phyloP scores from a whole-genome alignment of 2,329 filamentous ascomycete species.

The Arthrobotrys entomopaga region DNA sequence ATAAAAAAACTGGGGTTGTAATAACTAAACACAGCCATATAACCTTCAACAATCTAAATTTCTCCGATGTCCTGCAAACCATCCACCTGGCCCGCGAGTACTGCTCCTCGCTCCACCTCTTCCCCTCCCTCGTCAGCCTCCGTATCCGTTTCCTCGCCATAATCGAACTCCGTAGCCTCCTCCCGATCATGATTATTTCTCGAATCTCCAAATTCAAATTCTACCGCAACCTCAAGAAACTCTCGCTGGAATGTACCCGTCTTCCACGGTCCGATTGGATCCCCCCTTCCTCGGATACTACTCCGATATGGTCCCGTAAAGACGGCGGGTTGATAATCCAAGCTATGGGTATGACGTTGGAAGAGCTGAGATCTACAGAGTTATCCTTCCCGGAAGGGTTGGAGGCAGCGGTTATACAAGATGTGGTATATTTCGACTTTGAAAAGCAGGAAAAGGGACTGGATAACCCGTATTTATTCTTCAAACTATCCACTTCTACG shows the following conservation, averaged over 20 bases:
- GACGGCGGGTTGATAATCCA: conserved; percentile 1
- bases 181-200: conserved; percentile 16
- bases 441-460: not conserved
- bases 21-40: conserved; percentile 13
- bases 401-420: conserved; percentile 6
- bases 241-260: conserved; percentile 16
- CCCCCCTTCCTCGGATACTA: conserved; percentile 6
- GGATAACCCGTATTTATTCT: conserved; percentile 17
- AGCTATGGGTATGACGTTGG: conserved; percentile 3
- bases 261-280: not conserved
- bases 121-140: conserved; percentile 8
- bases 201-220: conserved; percentile 11
- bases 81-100: not conserved
- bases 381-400: conserved; percentile 1
- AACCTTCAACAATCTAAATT: not conserved
- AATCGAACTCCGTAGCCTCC: conserved; percentile 7
- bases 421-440: conserved; percentile 20
- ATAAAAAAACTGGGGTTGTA: no score
- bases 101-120: conserved; percentile 3
- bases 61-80: conserved; percentile 1
- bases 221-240: conserved; percentile 5
- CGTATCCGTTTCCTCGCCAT: conserved; percentile 1
- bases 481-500: not conserved
- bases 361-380: not conserved
- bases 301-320: conserved; percentile 6